Evolutionary conservation across 1,284 basidiomycete genomes (phyloP).

Genomic region (Puccinia hordei): DNA sequence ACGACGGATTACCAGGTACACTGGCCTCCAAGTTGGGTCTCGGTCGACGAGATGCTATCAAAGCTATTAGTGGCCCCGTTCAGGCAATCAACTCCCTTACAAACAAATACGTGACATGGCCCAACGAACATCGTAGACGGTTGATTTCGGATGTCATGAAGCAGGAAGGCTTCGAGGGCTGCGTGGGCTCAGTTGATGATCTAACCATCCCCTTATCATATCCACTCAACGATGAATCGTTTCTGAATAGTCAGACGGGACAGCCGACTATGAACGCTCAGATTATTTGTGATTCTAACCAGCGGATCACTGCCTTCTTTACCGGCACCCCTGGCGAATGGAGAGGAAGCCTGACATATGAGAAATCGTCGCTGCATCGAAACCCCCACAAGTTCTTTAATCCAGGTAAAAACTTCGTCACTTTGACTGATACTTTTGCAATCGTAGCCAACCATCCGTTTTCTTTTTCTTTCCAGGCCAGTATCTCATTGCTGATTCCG

Average conservation of each 20-base stretch:
- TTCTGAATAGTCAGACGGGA: not conserved
- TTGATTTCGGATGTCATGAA: conserved; percentile 19
- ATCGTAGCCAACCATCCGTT: not conserved
- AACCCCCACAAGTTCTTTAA: conserved; percentile 21
- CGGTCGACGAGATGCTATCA: not conserved
- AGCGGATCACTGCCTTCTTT: conserved; percentile 31
- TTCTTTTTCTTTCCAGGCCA: not conserved
- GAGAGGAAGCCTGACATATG: conserved; percentile 8
- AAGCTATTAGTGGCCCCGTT: not conserved
- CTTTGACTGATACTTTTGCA: not conserved
- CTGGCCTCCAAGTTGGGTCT: not conserved
- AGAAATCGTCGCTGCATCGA: not conserved
- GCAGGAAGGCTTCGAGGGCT: conserved; percentile 17
- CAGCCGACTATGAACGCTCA: conserved; percentile 10
- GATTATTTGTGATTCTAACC: conserved; percentile 26
- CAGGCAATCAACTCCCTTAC: conserved; percentile 1
- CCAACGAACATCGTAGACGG: not conserved
- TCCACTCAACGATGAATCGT: not conserved
- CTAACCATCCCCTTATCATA: conserved; percentile 1
- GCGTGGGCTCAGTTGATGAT: conserved; percentile 11
- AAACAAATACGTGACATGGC: conserved; percentile 10
- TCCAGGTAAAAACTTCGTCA: not conserved
- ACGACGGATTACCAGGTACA: not conserved
- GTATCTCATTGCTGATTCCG: conserved; percentile 34
- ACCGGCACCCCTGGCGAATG: conserved; percentile 11